Conservation (phyloP, 2,329 filamentous ascomycete genomes). For the Xylaria hypoxylon region DNA sequence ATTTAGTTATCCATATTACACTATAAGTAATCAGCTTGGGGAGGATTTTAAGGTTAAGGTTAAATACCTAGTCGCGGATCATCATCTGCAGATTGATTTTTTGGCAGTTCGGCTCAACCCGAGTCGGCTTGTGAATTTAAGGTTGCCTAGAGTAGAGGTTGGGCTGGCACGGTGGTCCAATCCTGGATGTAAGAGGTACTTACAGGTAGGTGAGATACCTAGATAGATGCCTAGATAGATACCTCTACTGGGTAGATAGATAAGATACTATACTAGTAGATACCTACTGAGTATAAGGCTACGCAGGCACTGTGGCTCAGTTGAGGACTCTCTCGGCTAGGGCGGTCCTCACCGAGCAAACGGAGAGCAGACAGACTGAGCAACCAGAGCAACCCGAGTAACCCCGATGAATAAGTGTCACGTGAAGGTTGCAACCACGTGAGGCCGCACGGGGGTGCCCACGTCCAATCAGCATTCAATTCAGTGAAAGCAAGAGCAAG, state of each 20-base stretch:
- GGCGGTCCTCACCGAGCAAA: slow-evolving; percentile 3
- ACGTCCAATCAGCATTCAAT: slow-evolving; percentile 30
- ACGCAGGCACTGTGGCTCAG: too few relatives aligned
- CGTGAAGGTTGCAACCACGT: slow-evolving; percentile 36
- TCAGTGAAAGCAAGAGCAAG: background rate
- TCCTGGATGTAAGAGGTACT: too few relatives aligned
- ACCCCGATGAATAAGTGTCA: slow-evolving; percentile 22
- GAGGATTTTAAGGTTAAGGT: slow-evolving; percentile 29
- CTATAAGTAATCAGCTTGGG: slow-evolving; percentile 8
- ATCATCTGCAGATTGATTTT: slow-evolving; percentile 6
- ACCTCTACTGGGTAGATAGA: too few relatives aligned
- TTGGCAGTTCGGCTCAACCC: slow-evolving; percentile 23
- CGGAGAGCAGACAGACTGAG: too few relatives aligned
- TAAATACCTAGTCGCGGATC: slow-evolving; percentile 25
- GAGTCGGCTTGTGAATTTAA: slow-evolving; percentile 1
- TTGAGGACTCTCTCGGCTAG: slow-evolving; percentile 6
- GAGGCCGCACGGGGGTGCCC: slow-evolving; percentile 19
- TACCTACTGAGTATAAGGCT: too few relatives aligned
- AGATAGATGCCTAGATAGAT: too few relatives aligned
- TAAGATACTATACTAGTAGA: too few relatives aligned
- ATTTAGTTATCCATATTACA: background rate
- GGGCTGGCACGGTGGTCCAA: slow-evolving; percentile 1
- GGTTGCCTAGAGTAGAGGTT: slow-evolving; percentile 4
- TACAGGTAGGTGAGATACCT: too few relatives aligned
- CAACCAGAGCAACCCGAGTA: background rate